Conservation (phyloP, 495 filamentous ascomycete species). For the Daldinia loculata region DNA sequence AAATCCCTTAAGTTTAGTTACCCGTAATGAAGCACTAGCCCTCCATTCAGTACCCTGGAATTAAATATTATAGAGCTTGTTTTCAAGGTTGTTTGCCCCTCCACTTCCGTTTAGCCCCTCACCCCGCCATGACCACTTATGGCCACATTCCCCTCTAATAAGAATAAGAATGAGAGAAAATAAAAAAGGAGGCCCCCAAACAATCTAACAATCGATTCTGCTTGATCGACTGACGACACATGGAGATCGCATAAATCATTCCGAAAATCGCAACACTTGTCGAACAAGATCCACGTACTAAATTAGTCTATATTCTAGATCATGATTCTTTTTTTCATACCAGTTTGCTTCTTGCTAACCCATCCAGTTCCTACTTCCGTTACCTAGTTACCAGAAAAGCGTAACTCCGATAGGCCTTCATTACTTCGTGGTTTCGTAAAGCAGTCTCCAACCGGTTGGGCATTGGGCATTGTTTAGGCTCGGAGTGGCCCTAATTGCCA, state of each 20-base stretch:
- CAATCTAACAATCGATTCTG: slow-evolving; percentile 11
- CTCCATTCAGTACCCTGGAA: slow-evolving; percentile 5
- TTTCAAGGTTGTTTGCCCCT: slow-evolving; percentile 33
- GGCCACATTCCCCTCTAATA: slow-evolving; percentile 17
- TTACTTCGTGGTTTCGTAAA: slow-evolving; percentile 4
- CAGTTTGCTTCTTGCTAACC: neutral
- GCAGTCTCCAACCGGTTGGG: slow-evolving; percentile 7
- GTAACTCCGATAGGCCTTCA: slow-evolving; percentile 20
- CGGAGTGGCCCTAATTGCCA: neutral
- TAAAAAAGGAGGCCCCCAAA: slow-evolving; percentile 6
- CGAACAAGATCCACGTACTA: slow-evolving; percentile 29
- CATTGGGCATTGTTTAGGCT: slow-evolving; percentile 6
- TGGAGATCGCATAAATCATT: slow-evolving; percentile 25
- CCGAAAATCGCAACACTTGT: slow-evolving; percentile 21
- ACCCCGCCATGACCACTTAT: slow-evolving; percentile 1
- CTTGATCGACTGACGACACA: slow-evolving; percentile 27
- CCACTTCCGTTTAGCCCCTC: slow-evolving; percentile 11
- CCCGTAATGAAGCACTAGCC: slow-evolving; percentile 23
- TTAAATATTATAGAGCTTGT: slow-evolving; percentile 3
- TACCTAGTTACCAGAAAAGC: neutral
- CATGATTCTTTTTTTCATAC: slow-evolving; percentile 1
- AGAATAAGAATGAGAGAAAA: slow-evolving; percentile 12
- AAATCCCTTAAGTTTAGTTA: slow-evolving; percentile 26
- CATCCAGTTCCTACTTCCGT: neutral
- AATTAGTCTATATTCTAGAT: slow-evolving; percentile 3